A percentile compares a stretch with the other conserved stretches of the same genome.
phyloP scores from a whole-genome alignment of 73 alveolate genomes.

The Paramecium tetraurelia region DNA sequence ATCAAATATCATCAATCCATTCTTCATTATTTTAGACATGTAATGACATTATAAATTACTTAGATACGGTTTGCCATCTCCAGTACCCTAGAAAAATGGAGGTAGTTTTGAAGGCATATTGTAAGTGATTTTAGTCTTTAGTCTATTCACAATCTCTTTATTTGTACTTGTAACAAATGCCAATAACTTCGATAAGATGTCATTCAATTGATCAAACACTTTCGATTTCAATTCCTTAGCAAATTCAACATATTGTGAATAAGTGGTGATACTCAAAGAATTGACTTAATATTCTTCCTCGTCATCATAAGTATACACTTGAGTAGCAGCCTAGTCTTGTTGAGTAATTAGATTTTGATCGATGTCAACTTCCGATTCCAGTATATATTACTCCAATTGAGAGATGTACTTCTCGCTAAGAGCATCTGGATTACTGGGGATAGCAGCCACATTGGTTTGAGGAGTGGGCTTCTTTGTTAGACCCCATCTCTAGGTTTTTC shows the following conservation, averaged over 20 bases:
- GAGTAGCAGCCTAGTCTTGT: slow-evolving; percentile 1
- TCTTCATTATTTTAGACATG: not conserved
- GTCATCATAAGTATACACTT: slow-evolving; percentile 39
- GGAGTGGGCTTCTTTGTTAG: not conserved
- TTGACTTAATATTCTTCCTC: slow-evolving; percentile 1
- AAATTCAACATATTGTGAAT: slow-evolving; percentile 7
- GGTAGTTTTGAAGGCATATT: not conserved
- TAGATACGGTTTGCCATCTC: not conserved
- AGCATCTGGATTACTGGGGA: not conserved
- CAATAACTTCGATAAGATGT: not conserved
- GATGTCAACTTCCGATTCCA: not conserved
- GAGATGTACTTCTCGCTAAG: not conserved
- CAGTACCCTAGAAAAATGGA: not conserved
- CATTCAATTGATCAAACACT: not conserved
- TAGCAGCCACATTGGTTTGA: not conserved
- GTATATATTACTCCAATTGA: not conserved
- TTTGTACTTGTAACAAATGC: not conserved
- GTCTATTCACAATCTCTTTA: not conserved
- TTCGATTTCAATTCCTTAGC: not conserved
- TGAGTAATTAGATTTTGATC: not conserved
- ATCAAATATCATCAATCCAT: slow-evolving; percentile 29
- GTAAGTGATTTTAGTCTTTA: not conserved
- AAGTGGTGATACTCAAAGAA: not conserved
- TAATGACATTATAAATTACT: slow-evolving; percentile 30
- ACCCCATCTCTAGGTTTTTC: not conserved